phyloP scores from a whole-genome alignment of 306 rosid species.

The Castanea sativa region DNA sequence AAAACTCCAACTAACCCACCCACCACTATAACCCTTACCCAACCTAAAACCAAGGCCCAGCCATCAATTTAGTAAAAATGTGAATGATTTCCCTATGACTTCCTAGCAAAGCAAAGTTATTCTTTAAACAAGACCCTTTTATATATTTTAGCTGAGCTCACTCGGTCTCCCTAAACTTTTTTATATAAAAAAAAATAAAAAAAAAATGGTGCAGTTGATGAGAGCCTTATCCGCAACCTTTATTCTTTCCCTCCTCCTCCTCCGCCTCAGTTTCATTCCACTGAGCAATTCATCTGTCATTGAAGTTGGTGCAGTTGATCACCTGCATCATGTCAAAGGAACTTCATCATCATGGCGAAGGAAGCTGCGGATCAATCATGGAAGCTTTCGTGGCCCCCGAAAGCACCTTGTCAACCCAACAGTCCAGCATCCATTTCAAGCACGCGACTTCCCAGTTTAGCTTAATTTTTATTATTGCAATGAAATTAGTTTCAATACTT shows the following conservation, averaged over 20 bases:
- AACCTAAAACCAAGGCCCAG: constrained; percentile 24
- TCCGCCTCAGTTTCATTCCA: constrained; percentile 16
- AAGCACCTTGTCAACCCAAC: constrained; percentile 63
- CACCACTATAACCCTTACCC: constrained; percentile 33
- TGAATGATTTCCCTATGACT: constrained; percentile 52
- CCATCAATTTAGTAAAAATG: constrained; percentile 19
- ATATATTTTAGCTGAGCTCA: constrained; percentile 10
- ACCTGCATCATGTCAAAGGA: constrained; percentile 7
- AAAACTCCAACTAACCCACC: constrained; percentile 30
- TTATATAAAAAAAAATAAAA: neutral
- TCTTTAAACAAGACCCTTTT: constrained; percentile 25
- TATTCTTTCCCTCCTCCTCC: constrained; percentile 24
- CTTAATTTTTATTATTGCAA: neutral
- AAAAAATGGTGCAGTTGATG: constrained; percentile 36
- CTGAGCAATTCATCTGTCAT: constrained; percentile 20
- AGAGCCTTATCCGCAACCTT: constrained; percentile 38
- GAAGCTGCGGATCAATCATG: constrained; percentile 71
- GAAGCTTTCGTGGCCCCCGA: constrained; percentile 60
- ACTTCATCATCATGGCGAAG: constrained; percentile 24
- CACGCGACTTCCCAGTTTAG: constrained; percentile 48
- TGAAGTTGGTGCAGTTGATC: neutral
- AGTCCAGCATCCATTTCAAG: constrained; percentile 36
- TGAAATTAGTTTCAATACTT: neutral
- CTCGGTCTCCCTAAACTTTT: neutral
- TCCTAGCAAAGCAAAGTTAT: constrained; percentile 61